A percentile compares a stretch with the other conserved stretches of the same genome.
phyloP scores from a whole-genome alignment of 306 rosid species.

The Pterocarpus macrocarpus region DNA sequence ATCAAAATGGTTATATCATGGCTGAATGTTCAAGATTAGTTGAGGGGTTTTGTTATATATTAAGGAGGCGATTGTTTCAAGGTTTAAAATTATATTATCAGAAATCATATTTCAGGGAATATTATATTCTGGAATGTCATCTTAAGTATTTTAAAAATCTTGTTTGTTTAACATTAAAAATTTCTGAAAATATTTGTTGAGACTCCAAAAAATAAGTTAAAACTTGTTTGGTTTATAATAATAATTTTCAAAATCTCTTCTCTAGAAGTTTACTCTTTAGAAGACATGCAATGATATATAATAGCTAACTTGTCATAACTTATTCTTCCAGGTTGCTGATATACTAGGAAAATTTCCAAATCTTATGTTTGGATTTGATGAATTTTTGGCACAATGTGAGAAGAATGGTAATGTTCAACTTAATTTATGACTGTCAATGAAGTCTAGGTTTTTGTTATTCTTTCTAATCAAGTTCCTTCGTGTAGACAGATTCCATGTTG shows the following conservation, averaged over 20 bases:
- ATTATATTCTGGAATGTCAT: too few species aligned
- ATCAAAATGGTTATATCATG: not conserved
- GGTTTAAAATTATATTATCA: too few species aligned
- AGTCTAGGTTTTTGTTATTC: slow-evolving; percentile 4
- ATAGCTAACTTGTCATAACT: slow-evolving; percentile 38
- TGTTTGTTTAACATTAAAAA: too few species aligned
- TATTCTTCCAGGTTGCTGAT: slow-evolving; percentile 68
- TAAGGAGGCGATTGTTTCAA: too few species aligned
- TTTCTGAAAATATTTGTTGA: too few species aligned
- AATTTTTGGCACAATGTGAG: slow-evolving; percentile 79
- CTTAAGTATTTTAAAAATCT: too few species aligned
- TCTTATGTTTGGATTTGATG: slow-evolving; percentile 78
- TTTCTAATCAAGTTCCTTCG: slow-evolving; percentile 61
- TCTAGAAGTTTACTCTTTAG: not conserved
- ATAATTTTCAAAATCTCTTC: not conserved
- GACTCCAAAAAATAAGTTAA: not conserved
- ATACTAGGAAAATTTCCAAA: slow-evolving; percentile 81
- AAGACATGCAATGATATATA: slow-evolving; percentile 25
- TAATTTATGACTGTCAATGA: slow-evolving; percentile 44
- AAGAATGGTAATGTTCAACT: slow-evolving; percentile 71
- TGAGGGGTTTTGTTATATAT: too few species aligned
- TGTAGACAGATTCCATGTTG: slow-evolving; percentile 97
- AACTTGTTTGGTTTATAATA: not conserved
- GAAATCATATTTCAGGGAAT: too few species aligned
- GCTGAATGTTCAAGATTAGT: not conserved